Conservation (phyloP, 805 yeast species). For the Candida cerambycidarum region DNA sequence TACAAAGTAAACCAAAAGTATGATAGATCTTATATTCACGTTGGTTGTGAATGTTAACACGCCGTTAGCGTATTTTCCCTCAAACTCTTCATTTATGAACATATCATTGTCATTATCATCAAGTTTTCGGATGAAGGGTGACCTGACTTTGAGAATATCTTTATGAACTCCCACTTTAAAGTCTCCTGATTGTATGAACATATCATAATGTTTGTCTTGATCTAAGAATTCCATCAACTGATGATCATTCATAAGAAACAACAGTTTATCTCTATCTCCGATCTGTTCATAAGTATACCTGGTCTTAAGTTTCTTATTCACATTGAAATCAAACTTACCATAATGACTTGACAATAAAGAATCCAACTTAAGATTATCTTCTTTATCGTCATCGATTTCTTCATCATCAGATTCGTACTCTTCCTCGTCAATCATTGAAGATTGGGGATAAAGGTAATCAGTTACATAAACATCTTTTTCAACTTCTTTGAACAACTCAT, state of each 20-base stretch:
- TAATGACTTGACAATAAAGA: conserved; percentile 13
- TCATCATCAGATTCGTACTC: conserved; percentile 18
- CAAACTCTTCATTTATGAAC: conserved; percentile 24
- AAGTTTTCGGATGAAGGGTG: conserved; percentile 25
- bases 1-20: conserved; percentile 43
- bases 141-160: conserved; percentile 30
- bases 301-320: conserved; percentile 15
- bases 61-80: conserved; percentile 19
- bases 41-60: conserved; percentile 21
- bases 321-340: conserved; percentile 16
- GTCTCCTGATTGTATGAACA: conserved; percentile 24
- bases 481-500: conserved; percentile 38
- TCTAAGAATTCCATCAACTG: not conserved
- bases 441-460: conserved; percentile 27
- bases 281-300: conserved; percentile 19
- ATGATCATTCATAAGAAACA: not conserved
- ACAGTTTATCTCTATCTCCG: not conserved
- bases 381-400: conserved; percentile 15
- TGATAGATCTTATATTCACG: conserved; percentile 36
- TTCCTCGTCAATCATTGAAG: conserved; percentile 11
- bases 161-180: conserved; percentile 36
- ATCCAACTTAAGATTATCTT: conserved; percentile 22
- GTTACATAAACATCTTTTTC: conserved; percentile 28
- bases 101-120: conserved; percentile 20
- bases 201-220: conserved; percentile 34